Evolutionary conservation across 208 protist species (phyloP), one percentile per base, ranked within the genome.

Genomic region (Novymonas esmeraldas): DNA sequence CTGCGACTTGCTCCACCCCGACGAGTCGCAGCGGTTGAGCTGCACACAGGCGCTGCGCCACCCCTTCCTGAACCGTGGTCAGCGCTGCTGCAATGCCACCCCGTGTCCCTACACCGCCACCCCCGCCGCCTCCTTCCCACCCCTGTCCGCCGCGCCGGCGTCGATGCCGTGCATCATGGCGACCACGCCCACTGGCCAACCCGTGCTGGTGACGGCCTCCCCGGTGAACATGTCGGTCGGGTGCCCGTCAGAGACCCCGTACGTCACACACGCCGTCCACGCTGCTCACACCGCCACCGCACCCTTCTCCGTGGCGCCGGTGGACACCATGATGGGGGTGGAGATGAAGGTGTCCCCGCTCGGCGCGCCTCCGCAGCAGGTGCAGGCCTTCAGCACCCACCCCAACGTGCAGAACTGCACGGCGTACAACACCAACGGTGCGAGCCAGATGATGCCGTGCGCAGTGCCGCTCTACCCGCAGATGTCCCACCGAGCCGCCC

Each of bases 1-100:
- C 26, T 74, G 76, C 34, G 60, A 71, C 24, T 71, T 96, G 6
- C 66, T 96, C n/a, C 41, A 87, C 45, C 87, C 88, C 20, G 84
- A 96, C 64, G 81, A 85, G 59, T 49, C 36, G 36, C 38, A 69
- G 38, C 84, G 90, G 20, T 33, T 94, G 14, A 80, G 71, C 50
- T 94, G 90, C 86, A 55, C 67, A 13, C 78, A 90, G 26, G 90
- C 90, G 1, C 68, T 93, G 28, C 67, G 64, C 14, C 87, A 96
- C 67, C 61, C 79, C 0, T 94, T 94, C 57, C 20, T 77, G 42
- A 71, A 39, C 22, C 61, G 18, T 24, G n/a, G 18, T 7, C 16
- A 33, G 26, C 41, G 36, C 46, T 51, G 45, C 52, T 57, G 69
- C 70, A 56, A 58, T 42, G 36, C 66, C 1, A 69, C 70, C 13